Conservation (phyloP, 768 basidiomycete genomes). For the Fomitopsis serialis region DNA sequence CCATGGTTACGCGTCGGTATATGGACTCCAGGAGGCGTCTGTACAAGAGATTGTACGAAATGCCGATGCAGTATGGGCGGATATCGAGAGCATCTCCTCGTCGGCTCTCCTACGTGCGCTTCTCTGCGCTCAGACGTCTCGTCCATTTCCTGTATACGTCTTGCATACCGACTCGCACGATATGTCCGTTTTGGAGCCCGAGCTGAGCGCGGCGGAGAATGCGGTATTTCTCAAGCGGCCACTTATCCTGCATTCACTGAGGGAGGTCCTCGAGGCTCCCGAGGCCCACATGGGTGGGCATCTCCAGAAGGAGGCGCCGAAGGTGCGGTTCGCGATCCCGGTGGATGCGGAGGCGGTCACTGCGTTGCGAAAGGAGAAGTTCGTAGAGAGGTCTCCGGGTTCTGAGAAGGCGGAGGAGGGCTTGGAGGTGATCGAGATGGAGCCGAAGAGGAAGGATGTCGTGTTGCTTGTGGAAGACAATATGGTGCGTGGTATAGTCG, state of each 20-base stretch:
- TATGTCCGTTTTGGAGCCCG: constrained; percentile 16
- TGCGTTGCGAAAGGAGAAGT: constrained; percentile 7
- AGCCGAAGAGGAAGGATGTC: not conserved
- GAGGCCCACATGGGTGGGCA: constrained; percentile 15
- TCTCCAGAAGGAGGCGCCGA: constrained; percentile 4
- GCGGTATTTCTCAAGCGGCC: constrained; percentile 25
- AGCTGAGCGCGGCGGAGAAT: constrained; percentile 11
- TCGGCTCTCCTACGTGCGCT: constrained; percentile 14
- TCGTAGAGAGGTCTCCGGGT: not conserved
- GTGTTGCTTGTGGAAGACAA: constrained; percentile 25
- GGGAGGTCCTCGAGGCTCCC: constrained; percentile 16
- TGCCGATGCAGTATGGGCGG: constrained; percentile 21
- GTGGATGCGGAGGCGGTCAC: not conserved
- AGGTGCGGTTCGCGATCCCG: constrained; percentile 18
- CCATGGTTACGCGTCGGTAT: constrained; percentile 9
- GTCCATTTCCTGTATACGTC: constrained; percentile 13
- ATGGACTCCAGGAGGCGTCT: not conserved
- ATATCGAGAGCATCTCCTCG: constrained; percentile 14
- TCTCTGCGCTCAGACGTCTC: not conserved
- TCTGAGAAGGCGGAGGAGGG: not conserved
- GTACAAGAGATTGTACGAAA: constrained; percentile 10
- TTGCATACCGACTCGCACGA: constrained; percentile 17
- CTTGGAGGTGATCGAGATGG: constrained; percentile 4
- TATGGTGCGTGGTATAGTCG: constrained; percentile 8
- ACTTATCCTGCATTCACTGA: constrained; percentile 17